phyloP scores from a whole-genome alignment of 2,329 filamentous ascomycete genomes.

The Nemania sp. region DNA sequence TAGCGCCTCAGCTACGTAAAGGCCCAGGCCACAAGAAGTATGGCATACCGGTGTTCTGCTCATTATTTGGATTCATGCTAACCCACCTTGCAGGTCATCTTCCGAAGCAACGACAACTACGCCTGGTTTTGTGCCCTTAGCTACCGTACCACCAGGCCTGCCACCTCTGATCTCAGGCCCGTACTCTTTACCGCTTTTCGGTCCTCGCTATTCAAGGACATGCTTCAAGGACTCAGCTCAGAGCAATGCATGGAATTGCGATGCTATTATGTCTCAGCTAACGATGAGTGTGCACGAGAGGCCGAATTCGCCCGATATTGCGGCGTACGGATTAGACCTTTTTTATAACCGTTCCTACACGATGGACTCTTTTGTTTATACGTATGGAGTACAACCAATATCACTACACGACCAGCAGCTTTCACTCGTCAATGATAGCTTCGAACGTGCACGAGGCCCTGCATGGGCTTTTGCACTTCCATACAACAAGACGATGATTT shows the following conservation, averaged over 20 bases:
- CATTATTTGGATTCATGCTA: slow-evolving; percentile 28
- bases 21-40: slow-evolving; percentile 38
- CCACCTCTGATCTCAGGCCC: slow-evolving; percentile 66
- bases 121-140: slow-evolving; percentile 64
- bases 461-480: slow-evolving; percentile 66
- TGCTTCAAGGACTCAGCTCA: slow-evolving; percentile 70
- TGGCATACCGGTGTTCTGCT: neutral
- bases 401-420: slow-evolving; percentile 57
- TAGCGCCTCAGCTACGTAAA: slow-evolving; percentile 50
- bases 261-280: slow-evolving; percentile 61
- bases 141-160: slow-evolving; percentile 63
- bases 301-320: slow-evolving; percentile 45
- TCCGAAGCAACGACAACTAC: slow-evolving; percentile 47
- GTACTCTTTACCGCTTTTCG: slow-evolving; percentile 66
- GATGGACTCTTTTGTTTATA: slow-evolving; percentile 54
- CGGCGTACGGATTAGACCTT: slow-evolving; percentile 58
- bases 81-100: slow-evolving; percentile 38
- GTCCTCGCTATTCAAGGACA: slow-evolving; percentile 61
- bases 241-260: slow-evolving; percentile 73
- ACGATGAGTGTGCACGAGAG: slow-evolving; percentile 56
- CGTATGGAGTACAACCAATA: slow-evolving; percentile 68
- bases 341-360: slow-evolving; percentile 55
- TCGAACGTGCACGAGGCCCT: slow-evolving; percentile 61
- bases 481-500: slow-evolving; percentile 69
- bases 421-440: slow-evolving; percentile 64